Evolutionary conservation across 257 asterid species (phyloP).

Genomic region (Przewalskia tangutica): DNA sequence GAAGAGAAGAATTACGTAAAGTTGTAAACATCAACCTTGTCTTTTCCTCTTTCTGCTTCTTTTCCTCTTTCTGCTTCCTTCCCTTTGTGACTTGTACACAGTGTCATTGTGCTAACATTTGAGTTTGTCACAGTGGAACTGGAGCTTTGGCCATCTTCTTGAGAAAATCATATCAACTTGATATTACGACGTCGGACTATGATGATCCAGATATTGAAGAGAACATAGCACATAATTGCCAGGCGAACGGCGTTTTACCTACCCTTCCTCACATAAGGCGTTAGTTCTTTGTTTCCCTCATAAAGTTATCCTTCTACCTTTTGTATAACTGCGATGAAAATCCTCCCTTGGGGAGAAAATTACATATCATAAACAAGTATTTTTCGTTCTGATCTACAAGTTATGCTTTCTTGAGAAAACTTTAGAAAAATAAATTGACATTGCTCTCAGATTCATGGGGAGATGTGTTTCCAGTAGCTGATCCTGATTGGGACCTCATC

Average conservation of each 20-base stretch:
- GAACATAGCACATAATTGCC: constrained; percentile 71
- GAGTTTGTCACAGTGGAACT: constrained; percentile 67
- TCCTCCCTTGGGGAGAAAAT: background rate
- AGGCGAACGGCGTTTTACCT: constrained; percentile 59
- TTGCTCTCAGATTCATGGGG: constrained; percentile 87
- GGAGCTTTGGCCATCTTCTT: constrained; percentile 91
- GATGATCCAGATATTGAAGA: constrained; percentile 80
- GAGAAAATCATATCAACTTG: constrained; percentile 51
- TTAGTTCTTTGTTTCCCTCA: constrained; percentile 13
- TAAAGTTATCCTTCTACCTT: background rate
- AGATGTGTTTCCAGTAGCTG: constrained; percentile 51
- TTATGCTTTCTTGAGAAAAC: background rate
- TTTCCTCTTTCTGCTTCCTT: background rate
- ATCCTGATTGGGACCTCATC: constrained; percentile 77
- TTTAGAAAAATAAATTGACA: background rate
- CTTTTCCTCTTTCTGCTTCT: background rate
- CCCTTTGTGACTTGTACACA: background rate
- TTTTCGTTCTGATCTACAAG: background rate
- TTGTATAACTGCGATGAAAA: background rate
- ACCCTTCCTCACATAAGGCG: constrained; percentile 78
- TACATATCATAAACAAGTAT: background rate
- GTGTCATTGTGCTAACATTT: constrained; percentile 1
- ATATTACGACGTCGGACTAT: constrained; percentile 92
- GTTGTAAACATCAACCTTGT: background rate
- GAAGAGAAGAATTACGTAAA: background rate